Conservation (phyloP, 2,329 filamentous ascomycete genomes). For the Diaporthe sp. region DNA sequence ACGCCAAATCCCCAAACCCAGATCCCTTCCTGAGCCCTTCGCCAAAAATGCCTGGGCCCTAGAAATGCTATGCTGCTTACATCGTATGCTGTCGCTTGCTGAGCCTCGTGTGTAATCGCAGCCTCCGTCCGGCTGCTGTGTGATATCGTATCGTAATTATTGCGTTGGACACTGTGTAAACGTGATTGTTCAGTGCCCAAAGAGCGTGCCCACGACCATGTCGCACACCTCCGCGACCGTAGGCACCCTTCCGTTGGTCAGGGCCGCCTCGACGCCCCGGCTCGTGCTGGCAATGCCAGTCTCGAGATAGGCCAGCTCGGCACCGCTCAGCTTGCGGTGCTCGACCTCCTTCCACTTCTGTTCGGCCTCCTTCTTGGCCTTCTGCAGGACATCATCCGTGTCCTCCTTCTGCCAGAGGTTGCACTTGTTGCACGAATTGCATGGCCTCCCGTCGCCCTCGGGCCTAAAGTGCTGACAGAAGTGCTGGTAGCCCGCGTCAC, state of each 20-base stretch:
- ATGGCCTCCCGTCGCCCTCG: constrained; percentile 78
- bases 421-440: constrained; percentile 84
- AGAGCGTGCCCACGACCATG: constrained; percentile 58
- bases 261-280: constrained; percentile 49
- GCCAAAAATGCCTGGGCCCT: constrained; percentile 7
- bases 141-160: constrained; percentile 12
- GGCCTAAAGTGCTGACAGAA: constrained; percentile 97
- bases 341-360: constrained; percentile 78
- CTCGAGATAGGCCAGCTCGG: constrained; percentile 70
- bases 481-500: constrained; percentile 84
- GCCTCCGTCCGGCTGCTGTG: not conserved
- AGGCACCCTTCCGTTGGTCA: constrained; percentile 53
- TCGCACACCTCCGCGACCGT: constrained; percentile 61
- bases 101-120: not conserved
- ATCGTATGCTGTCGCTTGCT: constrained; percentile 4
- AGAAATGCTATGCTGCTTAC: constrained; percentile 10
- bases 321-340: constrained; percentile 66
- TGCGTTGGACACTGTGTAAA: not conserved
- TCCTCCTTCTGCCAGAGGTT: constrained; percentile 85
- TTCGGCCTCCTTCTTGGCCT: constrained; percentile 80
- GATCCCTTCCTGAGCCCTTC: not conserved
- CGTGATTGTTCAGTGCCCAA: constrained; percentile 49
- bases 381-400: constrained; percentile 74
- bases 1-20: not conserved
- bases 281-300: constrained; percentile 59